phyloP scores from a whole-genome alignment of 2,329 filamentous ascomycete species.

The Pseudogymnoascus sp. region DNA sequence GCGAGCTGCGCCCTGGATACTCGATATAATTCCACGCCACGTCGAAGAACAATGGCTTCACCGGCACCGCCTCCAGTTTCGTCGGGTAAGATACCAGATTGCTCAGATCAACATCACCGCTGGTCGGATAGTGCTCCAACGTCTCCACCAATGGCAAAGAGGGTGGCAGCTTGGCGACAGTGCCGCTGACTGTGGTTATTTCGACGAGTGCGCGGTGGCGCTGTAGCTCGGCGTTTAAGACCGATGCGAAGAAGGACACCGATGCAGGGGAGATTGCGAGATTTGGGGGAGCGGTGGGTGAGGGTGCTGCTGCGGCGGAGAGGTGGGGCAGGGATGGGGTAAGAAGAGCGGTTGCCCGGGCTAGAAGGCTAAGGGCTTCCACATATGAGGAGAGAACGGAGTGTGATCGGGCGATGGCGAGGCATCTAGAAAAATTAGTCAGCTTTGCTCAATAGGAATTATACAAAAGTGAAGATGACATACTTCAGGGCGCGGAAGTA shows the following conservation, averaged over 20 bases:
- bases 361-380: constrained; percentile 80
- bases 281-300: constrained; percentile 49
- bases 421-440: constrained; percentile 48
- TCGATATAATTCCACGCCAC: constrained; percentile 97
- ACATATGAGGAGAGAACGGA: constrained; percentile 63
- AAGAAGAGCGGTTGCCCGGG: constrained; percentile 61
- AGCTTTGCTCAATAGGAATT: constrained; percentile 6
- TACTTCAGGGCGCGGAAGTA: constrained; percentile 91
- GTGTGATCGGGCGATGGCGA: constrained; percentile 82
- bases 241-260: constrained; percentile 50
- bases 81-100: constrained; percentile 87
- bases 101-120: constrained; percentile 61
- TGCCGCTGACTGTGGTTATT: constrained; percentile 55
- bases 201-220: constrained; percentile 83
- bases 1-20: constrained; percentile 61
- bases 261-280: constrained; percentile 60
- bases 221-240: constrained; percentile 66
- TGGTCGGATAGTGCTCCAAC: constrained; percentile 65
- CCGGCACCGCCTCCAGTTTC: constrained; percentile 71
- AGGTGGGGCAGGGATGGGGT: constrained; percentile 45
- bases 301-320: constrained; percentile 33
- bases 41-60: constrained; percentile 94
- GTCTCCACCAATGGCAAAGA: constrained; percentile 62
- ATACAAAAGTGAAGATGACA: constrained; percentile 27
- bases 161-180: constrained; percentile 37